Base-by-base conservation (phyloP, 2,329 filamentous ascomycete genomes). In the Orbilia oligospora region DNA sequence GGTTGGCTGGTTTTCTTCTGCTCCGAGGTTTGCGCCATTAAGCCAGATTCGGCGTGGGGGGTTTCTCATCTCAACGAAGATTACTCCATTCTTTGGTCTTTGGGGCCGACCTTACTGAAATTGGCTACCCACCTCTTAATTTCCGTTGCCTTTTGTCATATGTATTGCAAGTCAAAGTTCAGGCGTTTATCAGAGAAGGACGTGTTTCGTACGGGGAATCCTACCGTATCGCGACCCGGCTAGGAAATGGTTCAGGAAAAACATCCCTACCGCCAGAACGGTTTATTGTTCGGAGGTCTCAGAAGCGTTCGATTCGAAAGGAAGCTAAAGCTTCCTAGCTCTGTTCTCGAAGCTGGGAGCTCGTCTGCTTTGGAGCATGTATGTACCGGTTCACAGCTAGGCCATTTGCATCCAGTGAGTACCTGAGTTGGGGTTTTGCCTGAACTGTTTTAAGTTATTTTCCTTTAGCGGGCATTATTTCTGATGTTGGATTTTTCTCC, bases 21-120 rank as follows among this genome's bases (percentile, higher is more conserved):
- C 72, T 76, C 72, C 66, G 72, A 70, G 55, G 36, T 70, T 70
- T 77, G 72, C 72, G 72, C 72, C 72, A 77, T 77, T 77, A 77
- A 77, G 64, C 72, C 49, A 22, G 53, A 53, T 77, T 64, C 33
- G 67, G 75, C 75, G 75, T 78, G 75, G 75, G 73, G 72, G 75
- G 33, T 61, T 64, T 48, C 46, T 70, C 41, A 20, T 56, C 22
- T 55, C 30, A 58, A 51, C 49, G n/a, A 61, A 56, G 27, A 41
- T 69, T 70, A 66, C 53, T 76, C 41, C 48, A 66, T 71, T 67
- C 49, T 63, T 68, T 61, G 41, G n/a, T 30, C 55, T 24, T 27
- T 18, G 49, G 22, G 24, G 48, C 56, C 55, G 49, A 73, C 72
- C 27, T 70, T 70, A 63, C 66, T 70, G 56, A 53, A 70, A 70